phyloP scores from a whole-genome alignment of 2,329 filamentous ascomycete species.

The Ciborinia camelliae region DNA sequence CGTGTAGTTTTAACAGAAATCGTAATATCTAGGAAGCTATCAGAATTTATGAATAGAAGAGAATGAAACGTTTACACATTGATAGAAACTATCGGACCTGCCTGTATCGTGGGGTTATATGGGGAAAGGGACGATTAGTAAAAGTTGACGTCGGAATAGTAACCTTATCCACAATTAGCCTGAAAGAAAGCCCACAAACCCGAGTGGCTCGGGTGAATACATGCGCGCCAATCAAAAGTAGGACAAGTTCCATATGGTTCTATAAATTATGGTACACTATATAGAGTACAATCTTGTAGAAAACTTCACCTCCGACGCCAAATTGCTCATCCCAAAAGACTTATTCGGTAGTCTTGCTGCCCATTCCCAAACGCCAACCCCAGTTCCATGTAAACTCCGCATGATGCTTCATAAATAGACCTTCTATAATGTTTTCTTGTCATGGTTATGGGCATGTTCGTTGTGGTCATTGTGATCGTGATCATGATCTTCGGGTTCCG shows the following conservation, averaged over 20 bases:
- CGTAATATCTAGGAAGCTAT: not conserved
- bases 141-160: conserved; percentile 15
- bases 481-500: conserved; percentile 57
- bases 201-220: conserved; percentile 3
- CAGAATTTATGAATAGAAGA: not conserved
- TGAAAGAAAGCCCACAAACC: conserved; percentile 8
- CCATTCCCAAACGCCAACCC: conserved; percentile 18
- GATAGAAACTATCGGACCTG: not conserved
- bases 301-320: conserved; percentile 11
- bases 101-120: conserved; percentile 18
- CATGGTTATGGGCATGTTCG: conserved; percentile 39
- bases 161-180: conserved; percentile 21
- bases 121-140: conserved; percentile 14
- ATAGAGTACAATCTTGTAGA: conserved; percentile 8
- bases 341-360: not conserved
- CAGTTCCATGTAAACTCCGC: conserved; percentile 20
- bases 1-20: not conserved
- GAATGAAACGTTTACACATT: conserved; percentile 6
- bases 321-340: conserved; percentile 9
- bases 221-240: conserved; percentile 28
- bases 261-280: conserved; percentile 15
- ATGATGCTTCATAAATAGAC: conserved; percentile 24
- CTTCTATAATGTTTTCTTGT: conserved; percentile 35
- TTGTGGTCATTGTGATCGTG: conserved; percentile 47
- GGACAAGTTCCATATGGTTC: not conserved